Conservation (phyloP, 768 basidiomycete genomes). For the Phanerochaete carnosa region DNA sequence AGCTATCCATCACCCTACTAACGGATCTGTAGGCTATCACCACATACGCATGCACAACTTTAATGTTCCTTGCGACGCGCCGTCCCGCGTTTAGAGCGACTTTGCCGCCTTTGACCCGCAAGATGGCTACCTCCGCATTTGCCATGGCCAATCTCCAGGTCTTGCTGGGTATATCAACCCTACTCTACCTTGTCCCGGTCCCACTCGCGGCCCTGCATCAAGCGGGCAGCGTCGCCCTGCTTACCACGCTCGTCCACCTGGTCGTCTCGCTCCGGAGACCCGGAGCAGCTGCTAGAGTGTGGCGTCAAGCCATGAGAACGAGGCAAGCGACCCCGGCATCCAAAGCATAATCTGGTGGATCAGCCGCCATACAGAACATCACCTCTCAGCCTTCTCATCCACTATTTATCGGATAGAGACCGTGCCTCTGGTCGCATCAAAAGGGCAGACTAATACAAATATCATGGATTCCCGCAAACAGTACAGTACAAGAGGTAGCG, state of each 20-base stretch:
- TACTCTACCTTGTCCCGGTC: conserved; percentile 90
- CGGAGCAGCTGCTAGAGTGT: conserved; percentile 55
- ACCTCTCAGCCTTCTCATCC: conserved; percentile 11
- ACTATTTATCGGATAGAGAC: not conserved
- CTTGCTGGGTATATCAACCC: conserved; percentile 68
- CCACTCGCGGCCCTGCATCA: conserved; percentile 93
- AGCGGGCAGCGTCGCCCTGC: conserved; percentile 85
- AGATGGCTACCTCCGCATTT: conserved; percentile 58
- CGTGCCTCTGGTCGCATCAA: not conserved
- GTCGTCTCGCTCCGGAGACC: conserved; percentile 71
- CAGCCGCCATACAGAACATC: not conserved
- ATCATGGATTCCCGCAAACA: not conserved
- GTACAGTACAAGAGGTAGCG: not conserved
- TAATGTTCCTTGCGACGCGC: conserved; percentile 60
- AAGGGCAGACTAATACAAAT: not conserved
- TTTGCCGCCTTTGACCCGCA: conserved; percentile 60
- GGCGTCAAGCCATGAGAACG: conserved; percentile 40
- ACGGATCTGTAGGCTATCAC: conserved; percentile 62
- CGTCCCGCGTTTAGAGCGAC: conserved; percentile 40
- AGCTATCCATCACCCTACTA: not conserved
- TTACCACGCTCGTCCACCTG: conserved; percentile 81
- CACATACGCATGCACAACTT: conserved; percentile 69
- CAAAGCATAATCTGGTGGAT: not conserved
- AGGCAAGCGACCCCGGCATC: conserved; percentile 5
- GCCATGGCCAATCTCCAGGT: conserved; percentile 85